These are phyloP conservation scores for Helicocarpus griseus DNA, from an alignment of 2,329 filamentous ascomycete species.

Conservation along the genomic window DNA sequence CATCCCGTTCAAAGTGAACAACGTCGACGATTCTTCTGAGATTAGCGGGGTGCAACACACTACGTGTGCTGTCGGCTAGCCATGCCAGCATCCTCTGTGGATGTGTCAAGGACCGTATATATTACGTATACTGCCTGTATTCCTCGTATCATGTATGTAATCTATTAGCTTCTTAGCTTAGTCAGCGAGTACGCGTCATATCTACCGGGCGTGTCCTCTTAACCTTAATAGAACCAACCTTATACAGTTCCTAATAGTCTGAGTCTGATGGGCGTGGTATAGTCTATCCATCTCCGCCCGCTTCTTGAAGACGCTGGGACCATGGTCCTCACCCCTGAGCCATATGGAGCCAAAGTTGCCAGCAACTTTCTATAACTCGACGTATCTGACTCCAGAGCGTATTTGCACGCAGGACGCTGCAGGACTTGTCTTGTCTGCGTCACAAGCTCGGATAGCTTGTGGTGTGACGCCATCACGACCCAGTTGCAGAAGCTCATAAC, in stretches of 20 bases:
- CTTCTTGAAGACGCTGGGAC: conserved; percentile 7
- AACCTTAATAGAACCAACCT: no score
- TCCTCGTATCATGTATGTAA: no score
- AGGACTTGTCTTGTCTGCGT: no score
- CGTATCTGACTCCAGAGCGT: not conserved
- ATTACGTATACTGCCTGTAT: no score
- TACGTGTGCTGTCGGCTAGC: conserved; percentile 14
- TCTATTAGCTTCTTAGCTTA: no score
- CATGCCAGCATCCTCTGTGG: no score
- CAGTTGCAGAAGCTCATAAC: conserved; percentile 17
- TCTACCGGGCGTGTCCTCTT: no score
- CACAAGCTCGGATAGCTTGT: conserved; percentile 17
- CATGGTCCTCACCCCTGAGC: conserved; percentile 8
- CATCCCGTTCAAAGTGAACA: conserved; percentile 18
- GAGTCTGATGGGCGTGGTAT: conserved; percentile 8
- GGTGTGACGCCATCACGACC: conserved; percentile 16
- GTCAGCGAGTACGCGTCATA: no score
- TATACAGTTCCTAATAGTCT: no score
- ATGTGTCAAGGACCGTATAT: no score
- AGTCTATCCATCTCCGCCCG: conserved; percentile 12
- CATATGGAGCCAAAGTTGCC: conserved; percentile 10
- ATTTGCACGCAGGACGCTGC: conserved; percentile 6
- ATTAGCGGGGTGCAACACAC: conserved; percentile 12
- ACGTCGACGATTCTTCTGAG: conserved; percentile 17
- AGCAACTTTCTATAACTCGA: conserved; percentile 10